Evolutionary conservation across 164 flowering plant species (phyloP).

Genomic region (Paratinospora sagittata): DNA sequence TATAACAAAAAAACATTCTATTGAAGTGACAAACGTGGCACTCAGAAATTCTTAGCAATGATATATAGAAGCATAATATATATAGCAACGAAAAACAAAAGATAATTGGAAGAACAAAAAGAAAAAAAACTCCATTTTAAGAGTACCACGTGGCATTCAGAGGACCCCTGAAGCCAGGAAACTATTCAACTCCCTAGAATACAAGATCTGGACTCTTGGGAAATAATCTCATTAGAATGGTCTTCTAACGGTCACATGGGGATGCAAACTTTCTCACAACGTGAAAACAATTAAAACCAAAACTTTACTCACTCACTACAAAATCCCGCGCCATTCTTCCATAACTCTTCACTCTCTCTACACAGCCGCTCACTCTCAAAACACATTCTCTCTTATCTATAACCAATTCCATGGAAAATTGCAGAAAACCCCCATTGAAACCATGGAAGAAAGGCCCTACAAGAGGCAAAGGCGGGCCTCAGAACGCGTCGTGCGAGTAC

Average conservation of each 20-base stretch:
- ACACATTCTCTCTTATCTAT: background rate
- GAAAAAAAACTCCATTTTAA: no score
- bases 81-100: no score
- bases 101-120: no score
- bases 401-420: constrained; percentile 40
- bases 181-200: background rate
- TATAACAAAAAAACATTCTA: no score
- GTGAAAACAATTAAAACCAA: constrained; percentile 73
- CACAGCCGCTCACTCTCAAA: constrained; percentile 1
- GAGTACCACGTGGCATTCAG: background rate
- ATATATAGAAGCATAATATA: no score
- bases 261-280: constrained; percentile 35
- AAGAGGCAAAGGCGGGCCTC: constrained; percentile 97
- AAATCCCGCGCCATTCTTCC: constrained; percentile 44
- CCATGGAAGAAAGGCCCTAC: constrained; percentile 98
- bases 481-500: constrained; percentile 80
- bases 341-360: constrained; percentile 6
- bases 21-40: no score
- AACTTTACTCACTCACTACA: constrained; percentile 31
- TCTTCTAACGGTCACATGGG: constrained; percentile 71
- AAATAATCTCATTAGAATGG: background rate
- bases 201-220: background rate
- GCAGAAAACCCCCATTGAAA: constrained; percentile 47
- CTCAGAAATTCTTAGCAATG: no score
- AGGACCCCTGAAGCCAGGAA: background rate